These are phyloP conservation scores for Exophiala xenobiotica DNA, from an alignment of 2,329 filamentous ascomycete genomes.

Conservation along the genomic window DNA sequence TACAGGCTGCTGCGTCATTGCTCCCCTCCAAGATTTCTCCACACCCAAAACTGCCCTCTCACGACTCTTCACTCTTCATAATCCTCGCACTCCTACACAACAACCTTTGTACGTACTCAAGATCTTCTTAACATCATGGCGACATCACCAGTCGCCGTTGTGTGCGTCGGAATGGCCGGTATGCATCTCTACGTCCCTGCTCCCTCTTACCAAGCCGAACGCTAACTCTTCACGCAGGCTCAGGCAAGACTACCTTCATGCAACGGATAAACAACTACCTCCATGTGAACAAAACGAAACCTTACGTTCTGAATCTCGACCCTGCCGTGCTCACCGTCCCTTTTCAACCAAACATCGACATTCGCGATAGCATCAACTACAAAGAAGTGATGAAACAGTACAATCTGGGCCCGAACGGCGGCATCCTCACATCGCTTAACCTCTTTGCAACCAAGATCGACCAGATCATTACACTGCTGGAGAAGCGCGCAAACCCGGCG, in stretches of 20 bases:
- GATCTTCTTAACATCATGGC: slow-evolving; percentile 41
- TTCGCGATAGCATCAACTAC: slow-evolving; percentile 98
- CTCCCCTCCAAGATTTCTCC: slow-evolving; percentile 16
- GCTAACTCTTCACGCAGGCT: slow-evolving; percentile 54
- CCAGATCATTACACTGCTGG: slow-evolving; percentile 82
- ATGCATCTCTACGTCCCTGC: slow-evolving; percentile 38
- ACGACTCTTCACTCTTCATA: not conserved
- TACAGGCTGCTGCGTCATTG: slow-evolving; percentile 9
- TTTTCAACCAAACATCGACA: slow-evolving; percentile 97
- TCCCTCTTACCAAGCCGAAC: not conserved
- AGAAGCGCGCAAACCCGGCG: slow-evolving; percentile 76
- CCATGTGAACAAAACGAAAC: slow-evolving; percentile 73
- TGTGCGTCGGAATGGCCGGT: slow-evolving; percentile 97
- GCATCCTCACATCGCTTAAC: slow-evolving; percentile 92
- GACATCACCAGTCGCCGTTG: slow-evolving; percentile 69
- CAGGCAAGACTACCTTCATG: slow-evolving; percentile 99
- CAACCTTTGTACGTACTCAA: not conserved
- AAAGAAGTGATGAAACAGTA: slow-evolving; percentile 99
- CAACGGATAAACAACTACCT: slow-evolving; percentile 94
- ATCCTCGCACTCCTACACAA: too few species aligned
- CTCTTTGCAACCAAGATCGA: slow-evolving; percentile 98
- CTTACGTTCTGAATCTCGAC: slow-evolving; percentile 96
- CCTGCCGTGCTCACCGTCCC: slow-evolving; percentile 90
- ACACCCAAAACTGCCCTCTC: not conserved
- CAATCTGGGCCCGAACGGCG: slow-evolving; percentile 94